Base-by-base conservation (phyloP, 73 alveolate genomes). In the Paramecium biaurelia region DNA sequence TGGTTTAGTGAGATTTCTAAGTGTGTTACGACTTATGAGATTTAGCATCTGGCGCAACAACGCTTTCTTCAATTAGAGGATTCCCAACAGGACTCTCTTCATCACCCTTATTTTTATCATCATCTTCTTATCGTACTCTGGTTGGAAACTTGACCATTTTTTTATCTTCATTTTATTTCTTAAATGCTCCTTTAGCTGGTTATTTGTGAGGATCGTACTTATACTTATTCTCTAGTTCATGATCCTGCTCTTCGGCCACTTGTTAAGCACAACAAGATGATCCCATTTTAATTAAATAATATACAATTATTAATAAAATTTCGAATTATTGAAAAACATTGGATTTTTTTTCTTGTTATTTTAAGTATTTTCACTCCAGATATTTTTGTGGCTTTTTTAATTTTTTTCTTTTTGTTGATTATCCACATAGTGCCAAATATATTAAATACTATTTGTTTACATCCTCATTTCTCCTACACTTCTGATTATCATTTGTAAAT, bases 121-220 rank as follows among this genome's bases (percentile, higher is more conserved):
- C 90, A 79, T 38, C 90, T 10, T 79, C 76, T 45, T 79, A 41
- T 47, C 90, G 10, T 23, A 79, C 90, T 47, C 74, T 38, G 5
- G 90, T 79, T 24, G 90, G 90, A 79, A 79, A 79, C 56, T 79
- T 79, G 76, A 79, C 90, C 23, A 79, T 43, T 43, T 79, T 79
- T 63, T 79, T 79, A n/a, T 79, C 90, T 30, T 79, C 86, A 35
- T 37, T 72, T 35, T 34, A 72, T 79, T 79, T 42, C 15, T 79
- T 32, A 24, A 79, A 45, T 15, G 90, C 90, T 20, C 90, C 90
- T 67, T 79, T 79, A 11, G 26, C 28, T 41, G 90, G 90, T 45
- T 79, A 47, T 63, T 79, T 79, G 26, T 41, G 7, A n/a, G 90
- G 90, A 79, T 79, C 90, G 56, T 79, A 79, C 56, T 79, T 72